phyloP scores from a whole-genome alignment of 2,329 filamentous ascomycete species.

The Grosmannia serpens region DNA sequence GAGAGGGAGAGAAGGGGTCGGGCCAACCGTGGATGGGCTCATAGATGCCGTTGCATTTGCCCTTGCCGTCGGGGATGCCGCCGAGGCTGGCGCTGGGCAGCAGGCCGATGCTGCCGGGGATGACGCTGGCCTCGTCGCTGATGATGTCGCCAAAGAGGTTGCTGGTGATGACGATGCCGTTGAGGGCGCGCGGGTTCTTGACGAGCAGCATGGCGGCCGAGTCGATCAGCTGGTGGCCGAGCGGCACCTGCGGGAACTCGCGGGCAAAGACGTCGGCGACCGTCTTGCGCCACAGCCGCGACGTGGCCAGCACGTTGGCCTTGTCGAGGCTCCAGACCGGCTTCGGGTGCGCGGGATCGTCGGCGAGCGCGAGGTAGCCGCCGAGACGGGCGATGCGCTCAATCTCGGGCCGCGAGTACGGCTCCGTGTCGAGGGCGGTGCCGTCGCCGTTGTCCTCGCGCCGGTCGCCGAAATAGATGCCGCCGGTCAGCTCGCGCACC shows the following conservation, averaged over 20 bases:
- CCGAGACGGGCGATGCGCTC: conserved; percentile 79
- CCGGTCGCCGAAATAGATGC: conserved; percentile 90
- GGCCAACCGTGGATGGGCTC: conserved; percentile 98
- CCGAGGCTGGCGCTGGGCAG: conserved; percentile 80
- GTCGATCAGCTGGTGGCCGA: conserved; percentile 88
- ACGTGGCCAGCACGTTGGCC: conserved; percentile 90
- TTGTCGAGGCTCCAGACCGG: conserved; percentile 87
- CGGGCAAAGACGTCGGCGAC: conserved; percentile 74
- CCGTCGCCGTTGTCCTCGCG: conserved; percentile 68
- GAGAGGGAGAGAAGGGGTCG: conserved; percentile 20
- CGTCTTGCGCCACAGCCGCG: conserved; percentile 77
- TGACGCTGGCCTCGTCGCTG: conserved; percentile 87
- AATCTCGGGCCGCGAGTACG: conserved; percentile 75
- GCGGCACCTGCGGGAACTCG: conserved; percentile 78
- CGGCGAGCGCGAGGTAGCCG: conserved; percentile 66
- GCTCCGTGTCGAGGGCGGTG: conserved; percentile 71
- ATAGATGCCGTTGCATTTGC: conserved; percentile 84
- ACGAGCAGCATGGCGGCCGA: conserved; percentile 96
- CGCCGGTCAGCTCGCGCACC: conserved; percentile 81
- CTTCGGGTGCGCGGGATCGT: conserved; percentile 39
- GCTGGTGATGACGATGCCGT: conserved; percentile 84
- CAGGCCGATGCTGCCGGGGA: conserved; percentile 80
- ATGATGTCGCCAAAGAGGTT: conserved; percentile 97
- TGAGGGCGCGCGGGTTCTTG: conserved; percentile 79
- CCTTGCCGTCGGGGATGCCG: conserved; percentile 75